phyloP scores from a whole-genome alignment of 345 rosid genomes.

The Nasturtium officinale region DNA sequence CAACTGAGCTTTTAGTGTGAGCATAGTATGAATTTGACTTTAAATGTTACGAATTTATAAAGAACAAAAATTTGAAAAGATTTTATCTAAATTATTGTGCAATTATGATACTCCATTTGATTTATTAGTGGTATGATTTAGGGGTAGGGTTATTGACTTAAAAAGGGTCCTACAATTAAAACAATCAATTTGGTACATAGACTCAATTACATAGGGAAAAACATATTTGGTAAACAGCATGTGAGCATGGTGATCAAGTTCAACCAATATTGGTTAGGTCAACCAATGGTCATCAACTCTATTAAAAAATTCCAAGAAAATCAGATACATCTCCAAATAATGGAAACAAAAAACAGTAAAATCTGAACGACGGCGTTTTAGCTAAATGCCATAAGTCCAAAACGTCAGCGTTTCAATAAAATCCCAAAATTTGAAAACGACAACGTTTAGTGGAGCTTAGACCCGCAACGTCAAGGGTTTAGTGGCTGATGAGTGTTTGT shows the following conservation, averaged over 20 bases:
- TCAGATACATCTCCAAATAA: neutral
- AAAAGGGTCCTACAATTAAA: constrained; percentile 18
- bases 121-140: neutral
- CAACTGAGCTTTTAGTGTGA: neutral
- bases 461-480: constrained; percentile 33
- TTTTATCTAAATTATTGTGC: neutral
- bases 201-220: neutral
- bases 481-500: constrained; percentile 19
- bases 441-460: constrained; percentile 8
- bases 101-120: neutral
- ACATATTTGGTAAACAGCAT: constrained; percentile 26
- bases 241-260: constrained; percentile 42
- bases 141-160: neutral
- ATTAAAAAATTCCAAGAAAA: constrained; percentile 10
- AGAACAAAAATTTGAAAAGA: neutral
- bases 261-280: constrained; percentile 35
- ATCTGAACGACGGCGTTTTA: neutral
- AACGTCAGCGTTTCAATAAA: neutral
- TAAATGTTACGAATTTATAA: neutral
- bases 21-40: neutral
- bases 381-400: neutral
- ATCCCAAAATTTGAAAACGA: neutral
- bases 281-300: constrained; percentile 41
- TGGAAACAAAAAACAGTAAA: neutral
- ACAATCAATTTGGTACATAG: constrained; percentile 26